Evolutionary conservation across 768 basidiomycete genomes (phyloP), one percentile per base, ranked within the genome.

Genomic region (Rhizopogon rudus): DNA sequence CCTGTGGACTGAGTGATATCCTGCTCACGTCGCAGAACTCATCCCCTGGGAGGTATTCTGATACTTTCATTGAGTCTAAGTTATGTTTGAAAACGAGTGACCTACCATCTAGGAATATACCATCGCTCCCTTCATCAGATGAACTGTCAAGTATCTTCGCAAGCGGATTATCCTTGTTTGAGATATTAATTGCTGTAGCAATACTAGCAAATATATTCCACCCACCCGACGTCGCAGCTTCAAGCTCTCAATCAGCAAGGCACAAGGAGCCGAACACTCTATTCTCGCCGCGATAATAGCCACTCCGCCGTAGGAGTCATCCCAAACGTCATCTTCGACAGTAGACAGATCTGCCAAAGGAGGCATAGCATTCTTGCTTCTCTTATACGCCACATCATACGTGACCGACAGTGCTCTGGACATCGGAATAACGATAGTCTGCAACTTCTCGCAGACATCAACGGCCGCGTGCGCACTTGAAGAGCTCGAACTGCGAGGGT

Each of bases 31-130:
- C 77, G 41, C 77, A 78, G 57, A 89, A 80, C 56, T 80, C 79
- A 61, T 93, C 91, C 0, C 85, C 86, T 9, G 81, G 63, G 25
- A 81, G 66, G 69, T 81, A 87, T 57, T 86, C 88, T 88, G 57
- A 8, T 20, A 14, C 22, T 1, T 50, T 35, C 29, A 28, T 46
- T 16, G 33, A 31, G 51, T 17, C 8, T 25, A 37, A 46, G n/a
- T 33, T 14, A 58, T 14, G 6, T 51, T n/a, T 22, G 40, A 43
- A 7, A 49, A 22, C 8, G 9, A 51, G 5, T 12, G 3, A 65
- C 71, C 59, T 31, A 82, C 79, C 78, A 61, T 77, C 77, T 22
- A 81, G 78, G 51, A 78, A 77, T 50, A 71, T 54, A 49, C 75
- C 76, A 8, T 74, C 74, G 14, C 71, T 64, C 2, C 74, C 75